Evolutionary conservation across 768 basidiomycete genomes (phyloP).

Genomic region (Podaxis mareebaensis): DNA sequence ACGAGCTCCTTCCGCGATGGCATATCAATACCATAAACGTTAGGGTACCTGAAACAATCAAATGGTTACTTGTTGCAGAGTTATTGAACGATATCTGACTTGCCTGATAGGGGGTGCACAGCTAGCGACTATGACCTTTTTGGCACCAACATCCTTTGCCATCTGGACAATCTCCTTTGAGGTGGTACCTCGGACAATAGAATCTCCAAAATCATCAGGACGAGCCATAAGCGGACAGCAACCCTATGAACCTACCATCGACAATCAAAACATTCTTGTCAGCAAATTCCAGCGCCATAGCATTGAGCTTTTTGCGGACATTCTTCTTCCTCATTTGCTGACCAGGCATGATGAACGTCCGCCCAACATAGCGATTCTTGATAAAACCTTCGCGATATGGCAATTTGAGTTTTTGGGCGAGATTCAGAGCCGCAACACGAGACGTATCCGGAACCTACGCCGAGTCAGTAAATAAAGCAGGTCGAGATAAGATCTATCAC

Average conservation of each 20-base stretch:
- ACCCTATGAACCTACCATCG: conserved; percentile 62
- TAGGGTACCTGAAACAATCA: conserved; percentile 61
- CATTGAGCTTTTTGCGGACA: conserved; percentile 92
- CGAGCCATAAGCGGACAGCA: neutral
- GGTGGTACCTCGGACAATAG: conserved; percentile 97
- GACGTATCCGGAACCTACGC: conserved; percentile 91
- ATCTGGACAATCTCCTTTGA: conserved; percentile 99
- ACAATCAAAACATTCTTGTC: conserved; percentile 93
- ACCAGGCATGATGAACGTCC: conserved; percentile 99
- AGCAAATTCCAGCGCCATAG: conserved; percentile 96
- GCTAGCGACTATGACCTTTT: conserved; percentile 93
- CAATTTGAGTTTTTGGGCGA: conserved; percentile 85
- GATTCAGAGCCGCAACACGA: conserved; percentile 91
- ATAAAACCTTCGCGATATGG: conserved; percentile 98
- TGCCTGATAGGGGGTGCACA: conserved; percentile 96
- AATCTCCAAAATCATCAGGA: conserved; percentile 55
- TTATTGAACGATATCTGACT: conserved; percentile 16
- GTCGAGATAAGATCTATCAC: conserved; percentile 22
- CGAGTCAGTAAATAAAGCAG: conserved; percentile 6
- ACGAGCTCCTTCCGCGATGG: conserved; percentile 93
- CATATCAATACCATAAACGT: conserved; percentile 99
- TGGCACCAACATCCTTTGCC: conserved; percentile 98
- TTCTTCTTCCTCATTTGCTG: conserved; percentile 96
- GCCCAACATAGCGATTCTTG: conserved; percentile 97
- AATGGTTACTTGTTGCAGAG: conserved; percentile 5